Base-by-base conservation (phyloP, 2,329 filamentous ascomycete species). In the Aureobasidium leucospermi region DNA sequence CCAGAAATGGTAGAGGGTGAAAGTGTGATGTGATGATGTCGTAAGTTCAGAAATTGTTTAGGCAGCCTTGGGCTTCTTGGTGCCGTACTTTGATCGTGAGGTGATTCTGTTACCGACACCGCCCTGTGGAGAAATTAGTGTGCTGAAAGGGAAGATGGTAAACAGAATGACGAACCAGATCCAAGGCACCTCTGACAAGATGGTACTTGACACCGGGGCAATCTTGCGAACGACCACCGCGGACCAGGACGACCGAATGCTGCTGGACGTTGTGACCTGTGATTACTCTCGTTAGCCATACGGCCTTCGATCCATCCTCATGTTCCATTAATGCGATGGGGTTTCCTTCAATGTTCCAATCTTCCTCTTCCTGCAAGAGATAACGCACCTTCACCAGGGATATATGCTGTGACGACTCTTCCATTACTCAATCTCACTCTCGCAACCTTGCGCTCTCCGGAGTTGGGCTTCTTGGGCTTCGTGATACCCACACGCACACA, bases 391-490 rank as follows among this genome's bases (percentile, higher is more conserved):
- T 97, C 93, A 56, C 94, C 94, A 36, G 92, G 91, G 70, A 99
- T 96, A 78, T 96, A 97, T 29, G 89, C 90, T 61, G 90, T 96
- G 63, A 99, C 81, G 61, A 95, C 83, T 71, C 86, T 90, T 59
- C 94, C 94, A 64, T 85, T 92, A 62, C 89, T 94, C 71, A 99
- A 79, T 66, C 92, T 82, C 19, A 99, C 87, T 79, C 93, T 90
- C 2, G 93, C 93, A 60, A 90, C 94, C 80, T 99, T 99, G 64
- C 94, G 82, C 81, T 97, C 91, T 59, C 92, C 94, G 31, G 94
- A 99, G 76, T 99, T 99, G 65, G 94, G 94, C 78, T 99, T 99
- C 85, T 99, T 99, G 60, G 94, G 94, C 70, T 94, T 91, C 67
- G 89, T 91, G 67, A 92, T 89, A 69, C 90, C 91, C 62, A 97